Conservation (phyloP, 2,329 filamentous ascomycete genomes). For the Parastagonospora avenae region DNA sequence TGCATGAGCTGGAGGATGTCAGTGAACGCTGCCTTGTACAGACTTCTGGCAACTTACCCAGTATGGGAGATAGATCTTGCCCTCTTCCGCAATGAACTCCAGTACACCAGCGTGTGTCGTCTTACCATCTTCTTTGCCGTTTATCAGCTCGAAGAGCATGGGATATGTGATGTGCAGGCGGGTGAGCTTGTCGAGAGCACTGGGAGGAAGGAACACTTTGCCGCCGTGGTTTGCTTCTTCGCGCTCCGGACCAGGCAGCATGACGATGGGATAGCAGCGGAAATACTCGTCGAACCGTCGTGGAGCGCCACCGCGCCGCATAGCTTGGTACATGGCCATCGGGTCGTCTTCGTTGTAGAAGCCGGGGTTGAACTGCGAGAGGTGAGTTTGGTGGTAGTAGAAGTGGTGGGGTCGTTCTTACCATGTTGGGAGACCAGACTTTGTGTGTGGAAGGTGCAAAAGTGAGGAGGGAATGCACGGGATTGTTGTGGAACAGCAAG, state of each 20-base stretch:
- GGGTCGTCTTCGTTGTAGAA: constrained; percentile 60
- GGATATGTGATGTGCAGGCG: constrained; percentile 96
- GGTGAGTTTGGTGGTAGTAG: constrained; percentile 21
- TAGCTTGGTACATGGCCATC: constrained; percentile 60
- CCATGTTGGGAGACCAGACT: constrained; percentile 31
- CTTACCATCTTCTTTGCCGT: constrained; percentile 83
- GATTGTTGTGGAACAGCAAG: background rate
- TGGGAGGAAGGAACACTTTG: constrained; percentile 97
- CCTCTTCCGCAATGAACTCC: constrained; percentile 97
- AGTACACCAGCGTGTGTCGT: constrained; percentile 93
- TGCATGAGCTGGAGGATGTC: constrained; percentile 77
- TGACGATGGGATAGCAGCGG: constrained; percentile 91
- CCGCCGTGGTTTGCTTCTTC: constrained; percentile 93
- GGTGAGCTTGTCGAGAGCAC: constrained; percentile 94
- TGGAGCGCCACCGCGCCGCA: constrained; percentile 56
- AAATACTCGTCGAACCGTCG: constrained; percentile 98
- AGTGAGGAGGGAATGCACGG: background rate
- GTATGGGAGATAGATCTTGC: constrained; percentile 91
- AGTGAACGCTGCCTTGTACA: constrained; percentile 7
- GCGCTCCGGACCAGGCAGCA: constrained; percentile 89
- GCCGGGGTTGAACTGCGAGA: constrained; percentile 47
- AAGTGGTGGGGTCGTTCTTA: constrained; percentile 32
- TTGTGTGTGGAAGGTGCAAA: background rate
- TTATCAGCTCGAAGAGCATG: constrained; percentile 94
- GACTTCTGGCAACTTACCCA: constrained; percentile 66